phyloP scores from a whole-genome alignment of 2,329 filamentous ascomycete genomes.

The Sporothrix protearum region DNA sequence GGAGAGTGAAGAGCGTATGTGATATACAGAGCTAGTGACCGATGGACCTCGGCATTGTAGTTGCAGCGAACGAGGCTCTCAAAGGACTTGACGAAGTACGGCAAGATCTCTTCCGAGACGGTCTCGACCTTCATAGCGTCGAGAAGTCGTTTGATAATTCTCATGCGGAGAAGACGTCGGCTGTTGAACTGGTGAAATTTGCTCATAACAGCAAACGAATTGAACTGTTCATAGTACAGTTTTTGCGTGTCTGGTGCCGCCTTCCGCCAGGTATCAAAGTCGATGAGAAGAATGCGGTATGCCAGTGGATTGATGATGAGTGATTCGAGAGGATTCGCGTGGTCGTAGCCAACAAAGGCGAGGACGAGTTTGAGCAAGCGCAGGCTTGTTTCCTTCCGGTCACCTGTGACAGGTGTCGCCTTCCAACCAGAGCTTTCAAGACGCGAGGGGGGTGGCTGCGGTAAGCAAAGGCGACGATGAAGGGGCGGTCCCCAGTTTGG shows the following conservation, averaged over 20 bases:
- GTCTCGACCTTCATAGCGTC: conserved; percentile 86
- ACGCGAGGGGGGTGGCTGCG: background rate
- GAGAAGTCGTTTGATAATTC: conserved; percentile 83
- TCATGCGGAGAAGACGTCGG: conserved; percentile 81
- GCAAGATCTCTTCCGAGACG: conserved; percentile 67
- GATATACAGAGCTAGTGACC: conserved; percentile 84
- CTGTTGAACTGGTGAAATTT: conserved; percentile 91
- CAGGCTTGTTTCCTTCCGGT: conserved; percentile 54
- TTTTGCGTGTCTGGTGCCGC: conserved; percentile 73
- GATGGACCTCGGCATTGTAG: conserved; percentile 77
- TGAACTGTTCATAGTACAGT: conserved; percentile 90
- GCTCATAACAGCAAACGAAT: conserved; percentile 82
- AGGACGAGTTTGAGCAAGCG: conserved; percentile 73
- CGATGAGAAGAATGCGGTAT: conserved; percentile 86
- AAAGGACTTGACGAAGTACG: conserved; percentile 74
- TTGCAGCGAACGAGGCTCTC: conserved; percentile 75
- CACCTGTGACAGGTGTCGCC: conserved; percentile 42
- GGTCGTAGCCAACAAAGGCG: conserved; percentile 83
- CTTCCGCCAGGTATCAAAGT: conserved; percentile 88
- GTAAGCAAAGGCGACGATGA: conserved; percentile 31
- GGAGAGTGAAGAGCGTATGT: conserved; percentile 76
- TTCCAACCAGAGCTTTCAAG: conserved; percentile 33
- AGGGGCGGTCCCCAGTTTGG: conserved; percentile 64
- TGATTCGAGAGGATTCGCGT: conserved; percentile 73
- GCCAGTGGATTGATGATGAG: conserved; percentile 95